These are phyloP conservation scores for Xylariaceae sp. DNA, from an alignment of 2,329 filamentous ascomycete species.

Conservation along the genomic window DNA sequence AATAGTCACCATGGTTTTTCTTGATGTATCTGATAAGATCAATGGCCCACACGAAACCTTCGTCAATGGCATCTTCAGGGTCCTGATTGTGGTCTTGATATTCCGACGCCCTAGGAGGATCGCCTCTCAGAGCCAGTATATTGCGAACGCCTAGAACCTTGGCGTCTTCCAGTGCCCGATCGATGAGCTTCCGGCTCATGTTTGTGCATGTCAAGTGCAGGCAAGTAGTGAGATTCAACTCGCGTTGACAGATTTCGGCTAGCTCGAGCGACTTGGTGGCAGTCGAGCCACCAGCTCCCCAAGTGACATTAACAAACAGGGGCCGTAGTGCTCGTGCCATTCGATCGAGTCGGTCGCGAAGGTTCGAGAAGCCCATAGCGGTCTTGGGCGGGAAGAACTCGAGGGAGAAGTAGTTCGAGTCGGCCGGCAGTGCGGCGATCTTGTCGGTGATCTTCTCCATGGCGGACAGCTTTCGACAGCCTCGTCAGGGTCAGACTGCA, in stretches of 20 bases:
- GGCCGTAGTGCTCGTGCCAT: constrained; percentile 91
- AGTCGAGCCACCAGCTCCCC: constrained; percentile 94
- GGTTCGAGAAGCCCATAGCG: constrained; percentile 88
- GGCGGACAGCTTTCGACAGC: constrained; percentile 6
- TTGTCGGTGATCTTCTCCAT: constrained; percentile 95
- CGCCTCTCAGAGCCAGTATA: constrained; percentile 85
- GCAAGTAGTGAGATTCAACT: constrained; percentile 89
- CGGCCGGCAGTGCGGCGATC: constrained; percentile 80
- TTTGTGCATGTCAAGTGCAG: constrained; percentile 97
- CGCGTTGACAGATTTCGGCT: constrained; percentile 90
- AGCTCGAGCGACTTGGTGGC: constrained; percentile 87
- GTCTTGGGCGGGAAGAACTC: constrained; percentile 99
- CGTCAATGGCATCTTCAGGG: constrained; percentile 58
- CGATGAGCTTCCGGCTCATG: constrained; percentile 82
- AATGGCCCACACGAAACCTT: constrained; percentile 82
- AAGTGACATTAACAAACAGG: constrained; percentile 94
- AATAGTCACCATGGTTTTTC: constrained; percentile 84
- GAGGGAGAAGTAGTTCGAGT: constrained; percentile 86
- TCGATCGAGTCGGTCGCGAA: constrained; percentile 86
- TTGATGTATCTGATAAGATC: constrained; percentile 90
- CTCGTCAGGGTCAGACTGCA: background rate
- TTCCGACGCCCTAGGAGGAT: constrained; percentile 84
- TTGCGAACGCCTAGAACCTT: constrained; percentile 89
- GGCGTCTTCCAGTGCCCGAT: constrained; percentile 85
- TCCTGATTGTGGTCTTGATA: constrained; percentile 64